A percentile compares a stretch with the other conserved stretches of the same genome.
phyloP scores from a whole-genome alignment of 1,284 basidiomycete genomes.

The Moesziomyces globuligerus region DNA sequence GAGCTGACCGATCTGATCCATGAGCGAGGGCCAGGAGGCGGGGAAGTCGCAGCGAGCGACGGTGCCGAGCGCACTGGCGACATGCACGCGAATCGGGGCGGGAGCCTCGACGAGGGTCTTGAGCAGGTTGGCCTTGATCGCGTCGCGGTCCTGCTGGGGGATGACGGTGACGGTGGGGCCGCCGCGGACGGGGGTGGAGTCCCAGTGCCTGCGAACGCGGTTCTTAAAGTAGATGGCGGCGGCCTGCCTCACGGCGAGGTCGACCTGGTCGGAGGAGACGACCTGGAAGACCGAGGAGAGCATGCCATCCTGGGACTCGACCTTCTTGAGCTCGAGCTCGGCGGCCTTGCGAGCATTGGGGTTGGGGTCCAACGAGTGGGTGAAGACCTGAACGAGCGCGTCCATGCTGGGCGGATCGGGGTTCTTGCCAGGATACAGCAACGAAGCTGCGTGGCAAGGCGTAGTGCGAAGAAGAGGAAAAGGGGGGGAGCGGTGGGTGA shows the following conservation, averaged over 20 bases:
- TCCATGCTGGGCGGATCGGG: slow-evolving; percentile 24
- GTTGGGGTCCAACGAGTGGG: slow-evolving; percentile 55
- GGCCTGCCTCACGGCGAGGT: slow-evolving; percentile 59
- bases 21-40: slow-evolving; percentile 58
- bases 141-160: slow-evolving; percentile 46
- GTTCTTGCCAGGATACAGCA: not conserved
- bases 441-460: not conserved
- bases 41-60: slow-evolving; percentile 62
- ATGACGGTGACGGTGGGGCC: slow-evolving; percentile 27
- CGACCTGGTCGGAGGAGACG: slow-evolving; percentile 50
- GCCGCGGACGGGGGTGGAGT: slow-evolving; percentile 27
- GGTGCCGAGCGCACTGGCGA: slow-evolving; percentile 54
- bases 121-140: slow-evolving; percentile 53
- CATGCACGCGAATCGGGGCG: slow-evolving; percentile 52
- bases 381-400: slow-evolving; percentile 45
- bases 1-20: slow-evolving; percentile 57
- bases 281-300: slow-evolving; percentile 61
- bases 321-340: slow-evolving; percentile 63
- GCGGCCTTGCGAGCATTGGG: slow-evolving; percentile 61
- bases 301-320: slow-evolving; percentile 64
- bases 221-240: slow-evolving; percentile 66
- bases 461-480: slow-evolving; percentile 2
- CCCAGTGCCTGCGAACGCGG: slow-evolving; percentile 61
- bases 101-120: slow-evolving; percentile 56
- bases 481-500: not conserved